A percentile compares a stretch with the other conserved stretches of the same genome.
Conservation (phyloP, 192 early-diverging fungal genomes). For the Linnemannia hyalina region DNA sequence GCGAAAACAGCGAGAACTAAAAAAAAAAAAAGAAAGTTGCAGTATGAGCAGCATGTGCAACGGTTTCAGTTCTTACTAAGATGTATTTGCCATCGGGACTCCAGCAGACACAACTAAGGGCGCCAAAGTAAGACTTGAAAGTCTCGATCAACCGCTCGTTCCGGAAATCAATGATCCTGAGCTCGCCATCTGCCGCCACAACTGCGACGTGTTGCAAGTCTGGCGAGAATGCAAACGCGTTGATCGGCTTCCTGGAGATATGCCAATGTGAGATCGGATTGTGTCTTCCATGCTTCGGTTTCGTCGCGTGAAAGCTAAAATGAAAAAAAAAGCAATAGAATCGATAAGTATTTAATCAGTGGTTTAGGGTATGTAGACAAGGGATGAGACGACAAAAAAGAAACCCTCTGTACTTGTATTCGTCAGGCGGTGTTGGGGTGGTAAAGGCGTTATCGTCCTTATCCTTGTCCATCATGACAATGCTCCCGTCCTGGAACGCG, state of each 20-base stretch:
- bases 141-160: constrained; percentile 81
- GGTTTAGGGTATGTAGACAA: no score
- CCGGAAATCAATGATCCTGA: constrained; percentile 81
- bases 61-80: constrained; percentile 47
- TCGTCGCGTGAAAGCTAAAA: constrained; percentile 63
- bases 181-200: constrained; percentile 76
- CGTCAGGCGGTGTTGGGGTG: constrained; percentile 18
- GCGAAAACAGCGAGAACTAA: no score
- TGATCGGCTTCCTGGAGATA: constrained; percentile 74
- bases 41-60: no score
- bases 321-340: not conserved
- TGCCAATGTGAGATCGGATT: constrained; percentile 89
- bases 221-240: constrained; percentile 85
- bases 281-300: constrained; percentile 72
- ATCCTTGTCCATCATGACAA: constrained; percentile 88
- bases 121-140: constrained; percentile 86
- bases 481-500: constrained; percentile 82
- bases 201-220: constrained; percentile 82
- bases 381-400: no score
- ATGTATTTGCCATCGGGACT: constrained; percentile 89
- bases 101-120: constrained; percentile 87
- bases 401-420: constrained; percentile 21
- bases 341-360: not conserved
- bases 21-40: no score
- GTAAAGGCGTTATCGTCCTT: constrained; percentile 79